A percentile compares a stretch with the other conserved stretches of the same genome.
Conservation (phyloP, 306 rosid genomes). For the Cicer cuneatum region DNA sequence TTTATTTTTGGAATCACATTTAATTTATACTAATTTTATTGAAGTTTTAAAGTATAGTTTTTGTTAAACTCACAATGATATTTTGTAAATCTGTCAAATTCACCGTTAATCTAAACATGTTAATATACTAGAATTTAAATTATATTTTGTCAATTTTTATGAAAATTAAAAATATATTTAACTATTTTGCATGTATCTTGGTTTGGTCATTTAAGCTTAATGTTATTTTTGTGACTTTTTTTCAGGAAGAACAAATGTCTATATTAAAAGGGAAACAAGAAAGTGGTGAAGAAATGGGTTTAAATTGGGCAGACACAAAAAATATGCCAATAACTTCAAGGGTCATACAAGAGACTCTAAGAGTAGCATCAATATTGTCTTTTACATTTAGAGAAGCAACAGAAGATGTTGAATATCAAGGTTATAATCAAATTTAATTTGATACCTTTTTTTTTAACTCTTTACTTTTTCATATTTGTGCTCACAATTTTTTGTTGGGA, state of each 20-base stretch:
- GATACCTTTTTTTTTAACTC: neutral
- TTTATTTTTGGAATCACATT: too few species aligned
- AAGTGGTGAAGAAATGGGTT: constrained; percentile 50
- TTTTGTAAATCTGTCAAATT: too few species aligned
- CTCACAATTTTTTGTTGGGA: constrained; percentile 32
- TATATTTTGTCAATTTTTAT: neutral
- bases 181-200: neutral
- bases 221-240: neutral
- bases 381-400: constrained; percentile 95
- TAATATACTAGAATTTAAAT: too few species aligned
- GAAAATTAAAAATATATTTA: neutral
- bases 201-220: neutral
- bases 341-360: constrained; percentile 87
- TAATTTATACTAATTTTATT: too few species aligned
- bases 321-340: constrained; percentile 79
- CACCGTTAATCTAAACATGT: too few species aligned
- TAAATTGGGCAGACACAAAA: constrained; percentile 75
- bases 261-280: constrained; percentile 54
- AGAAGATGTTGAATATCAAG: constrained; percentile 85
- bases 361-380: constrained; percentile 85
- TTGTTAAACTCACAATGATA: too few species aligned
- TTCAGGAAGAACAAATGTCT: constrained; percentile 76
- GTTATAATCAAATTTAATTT: constrained; percentile 46
- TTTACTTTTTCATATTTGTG: neutral
- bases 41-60: too few species aligned